These are phyloP conservation scores for Rosa rugosa DNA, from an alignment of 306 rosid genomes.

Conservation along the genomic window DNA sequence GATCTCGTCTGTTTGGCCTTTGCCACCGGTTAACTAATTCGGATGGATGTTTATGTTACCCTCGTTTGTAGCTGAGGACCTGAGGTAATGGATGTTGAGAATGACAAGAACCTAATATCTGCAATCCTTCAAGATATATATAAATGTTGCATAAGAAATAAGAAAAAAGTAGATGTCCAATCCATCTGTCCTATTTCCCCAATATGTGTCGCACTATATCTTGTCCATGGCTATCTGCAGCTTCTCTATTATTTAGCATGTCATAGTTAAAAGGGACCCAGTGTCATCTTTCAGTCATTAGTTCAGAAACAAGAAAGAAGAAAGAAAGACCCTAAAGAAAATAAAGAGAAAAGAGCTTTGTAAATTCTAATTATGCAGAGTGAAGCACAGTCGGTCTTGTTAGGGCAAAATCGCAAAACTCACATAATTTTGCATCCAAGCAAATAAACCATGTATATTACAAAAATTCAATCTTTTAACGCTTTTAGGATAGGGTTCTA, in stretches of 20 bases:
- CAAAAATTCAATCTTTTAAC: too few species aligned
- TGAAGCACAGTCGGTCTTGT: too few species aligned
- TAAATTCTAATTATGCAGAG: too few species aligned
- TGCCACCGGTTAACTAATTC: neutral
- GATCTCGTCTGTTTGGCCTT: neutral
- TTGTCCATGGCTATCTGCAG: neutral
- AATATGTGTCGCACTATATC: neutral
- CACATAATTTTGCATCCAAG: too few species aligned
- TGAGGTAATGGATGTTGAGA: constrained; percentile 12
- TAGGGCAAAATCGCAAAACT: too few species aligned
- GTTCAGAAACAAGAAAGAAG: neutral
- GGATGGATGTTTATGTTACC: neutral
- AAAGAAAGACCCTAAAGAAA: too few species aligned
- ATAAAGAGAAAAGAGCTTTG: neutral
- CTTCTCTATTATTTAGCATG: neutral
- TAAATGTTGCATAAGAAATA: neutral
- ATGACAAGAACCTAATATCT: constrained; percentile 48
- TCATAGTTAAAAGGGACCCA: neutral
- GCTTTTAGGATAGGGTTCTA: too few species aligned
- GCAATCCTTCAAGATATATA: constrained; percentile 11
- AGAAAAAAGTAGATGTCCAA: neutral
- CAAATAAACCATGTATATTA: too few species aligned
- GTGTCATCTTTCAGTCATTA: neutral
- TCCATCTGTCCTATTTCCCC: neutral
- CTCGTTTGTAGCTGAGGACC: neutral